phyloP scores from a whole-genome alignment of 139 green algal species.

The Nannochloris sp. region DNA sequence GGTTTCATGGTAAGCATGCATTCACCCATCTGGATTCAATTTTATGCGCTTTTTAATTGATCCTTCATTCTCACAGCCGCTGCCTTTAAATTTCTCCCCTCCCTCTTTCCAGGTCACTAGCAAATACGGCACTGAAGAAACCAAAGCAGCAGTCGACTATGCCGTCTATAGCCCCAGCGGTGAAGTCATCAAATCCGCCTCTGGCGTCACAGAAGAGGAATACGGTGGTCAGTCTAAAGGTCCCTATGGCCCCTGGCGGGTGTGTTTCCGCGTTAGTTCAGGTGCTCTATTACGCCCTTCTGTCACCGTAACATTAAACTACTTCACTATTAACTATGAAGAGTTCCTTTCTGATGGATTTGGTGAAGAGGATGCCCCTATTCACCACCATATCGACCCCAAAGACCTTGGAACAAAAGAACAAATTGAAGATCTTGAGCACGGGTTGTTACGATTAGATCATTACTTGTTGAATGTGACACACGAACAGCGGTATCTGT shows the following conservation, averaged over 20 bases:
- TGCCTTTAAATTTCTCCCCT: background rate
- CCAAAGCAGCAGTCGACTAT: slow-evolving; percentile 26
- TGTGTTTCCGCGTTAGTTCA: slow-evolving; percentile 28
- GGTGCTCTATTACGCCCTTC: slow-evolving; percentile 30
- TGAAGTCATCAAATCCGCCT: slow-evolving; percentile 15
- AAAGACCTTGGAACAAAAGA: slow-evolving; percentile 8
- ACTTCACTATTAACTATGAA: slow-evolving; percentile 37
- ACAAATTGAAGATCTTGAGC: slow-evolving; percentile 21
- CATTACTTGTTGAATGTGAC: slow-evolving; percentile 33
- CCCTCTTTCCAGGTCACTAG: slow-evolving; percentile 12
- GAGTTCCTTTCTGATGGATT: background rate
- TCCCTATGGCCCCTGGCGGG: slow-evolving; percentile 23
- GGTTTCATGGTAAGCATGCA: slow-evolving; percentile 15
- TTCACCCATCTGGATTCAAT: background rate
- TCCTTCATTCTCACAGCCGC: background rate
- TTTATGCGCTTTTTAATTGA: background rate
- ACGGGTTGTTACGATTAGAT: slow-evolving; percentile 30
- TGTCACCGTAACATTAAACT: slow-evolving; percentile 28
- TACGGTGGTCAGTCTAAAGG: background rate
- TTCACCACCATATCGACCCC: background rate
- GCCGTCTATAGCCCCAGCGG: slow-evolving; percentile 16
- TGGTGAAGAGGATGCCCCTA: slow-evolving; percentile 5
- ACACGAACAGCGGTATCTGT: slow-evolving; percentile 31
- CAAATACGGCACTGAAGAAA: slow-evolving; percentile 28
- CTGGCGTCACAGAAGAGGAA: slow-evolving; percentile 21